phyloP scores from a whole-genome alignment of 2,329 filamentous ascomycete species.

The Gnomoniopsis smithogilvyi region DNA sequence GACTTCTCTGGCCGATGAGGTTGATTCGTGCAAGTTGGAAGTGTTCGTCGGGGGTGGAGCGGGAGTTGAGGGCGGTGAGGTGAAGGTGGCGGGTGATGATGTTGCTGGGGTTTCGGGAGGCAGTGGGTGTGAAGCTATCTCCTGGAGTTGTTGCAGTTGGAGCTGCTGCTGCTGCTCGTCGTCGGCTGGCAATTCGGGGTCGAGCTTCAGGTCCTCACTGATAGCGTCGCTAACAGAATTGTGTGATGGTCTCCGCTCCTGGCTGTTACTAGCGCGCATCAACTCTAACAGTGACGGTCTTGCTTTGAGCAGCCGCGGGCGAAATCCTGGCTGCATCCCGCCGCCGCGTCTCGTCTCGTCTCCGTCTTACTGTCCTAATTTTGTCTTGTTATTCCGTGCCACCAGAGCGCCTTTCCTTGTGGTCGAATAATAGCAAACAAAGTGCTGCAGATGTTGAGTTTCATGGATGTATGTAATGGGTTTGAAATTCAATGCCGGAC shows the following conservation, averaged over 20 bases:
- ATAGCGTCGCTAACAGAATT: slow-evolving; percentile 21
- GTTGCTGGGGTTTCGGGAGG: slow-evolving; percentile 38
- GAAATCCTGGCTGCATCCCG: too few species aligned
- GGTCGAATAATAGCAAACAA: too few species aligned
- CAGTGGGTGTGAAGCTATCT: slow-evolving; percentile 36
- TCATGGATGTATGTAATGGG: too few species aligned
- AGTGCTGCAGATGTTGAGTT: too few species aligned
- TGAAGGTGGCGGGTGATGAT: slow-evolving; percentile 21
- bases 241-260: background rate
- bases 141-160: too few species aligned
- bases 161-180: slow-evolving; percentile 21
- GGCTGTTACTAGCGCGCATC: background rate
- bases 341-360: too few species aligned
- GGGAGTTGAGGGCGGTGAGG: slow-evolving; percentile 23
- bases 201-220: slow-evolving; percentile 19
- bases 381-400: too few species aligned
- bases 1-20: slow-evolving; percentile 28
- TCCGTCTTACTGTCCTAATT: too few species aligned
- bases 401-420: too few species aligned
- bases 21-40: slow-evolving; percentile 16
- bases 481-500: background rate
- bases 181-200: slow-evolving; percentile 17
- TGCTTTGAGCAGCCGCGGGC: too few species aligned
- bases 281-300: background rate
- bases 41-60: slow-evolving; percentile 26